Evolutionary conservation across 2,329 filamentous ascomycete genomes (phyloP).

Genomic region (Ampelomyces quisqualis): DNA sequence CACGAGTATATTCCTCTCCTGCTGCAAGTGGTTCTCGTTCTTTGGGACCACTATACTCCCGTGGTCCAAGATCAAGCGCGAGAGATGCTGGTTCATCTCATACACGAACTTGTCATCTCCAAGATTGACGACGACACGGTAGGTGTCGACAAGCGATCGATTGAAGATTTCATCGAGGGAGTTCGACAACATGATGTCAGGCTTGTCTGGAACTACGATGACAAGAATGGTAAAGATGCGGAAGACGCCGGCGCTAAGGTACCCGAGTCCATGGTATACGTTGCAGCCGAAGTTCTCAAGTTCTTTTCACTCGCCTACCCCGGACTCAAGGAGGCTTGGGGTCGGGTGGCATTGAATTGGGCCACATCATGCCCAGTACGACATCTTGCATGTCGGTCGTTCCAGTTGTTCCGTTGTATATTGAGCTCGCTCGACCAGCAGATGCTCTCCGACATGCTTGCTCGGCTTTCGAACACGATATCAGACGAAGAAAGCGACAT

Average conservation of each 20-base stretch:
- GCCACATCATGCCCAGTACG: constrained; percentile 94
- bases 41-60: constrained; percentile 97
- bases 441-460: constrained; percentile 97
- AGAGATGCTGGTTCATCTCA: constrained; percentile 96
- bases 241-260: constrained; percentile 76
- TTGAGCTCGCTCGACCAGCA: constrained; percentile 84
- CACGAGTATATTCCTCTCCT: constrained; percentile 80
- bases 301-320: constrained; percentile 85
- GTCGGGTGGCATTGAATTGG: constrained; percentile 86
- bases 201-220: constrained; percentile 92
- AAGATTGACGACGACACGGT: constrained; percentile 69
- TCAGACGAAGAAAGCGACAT: constrained; percentile 92
- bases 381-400: constrained; percentile 92
- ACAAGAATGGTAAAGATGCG: constrained; percentile 73
- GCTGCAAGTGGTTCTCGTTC: constrained; percentile 84
- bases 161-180: constrained; percentile 84
- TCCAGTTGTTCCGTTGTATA: constrained; percentile 95
- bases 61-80: constrained; percentile 94
- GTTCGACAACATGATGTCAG: constrained; percentile 80
- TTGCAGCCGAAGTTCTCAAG: constrained; percentile 77
- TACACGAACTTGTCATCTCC: constrained; percentile 89
- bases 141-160: constrained; percentile 67
- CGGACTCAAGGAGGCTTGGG: constrained; percentile 87
- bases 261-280: constrained; percentile 80
- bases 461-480: constrained; percentile 91